Percentiles rank a stretch among this genome's conserved stretches.
Evolutionary conservation across 169 alveolate genomes (phyloP).

Genomic region (Eimeria praecox): DNA sequence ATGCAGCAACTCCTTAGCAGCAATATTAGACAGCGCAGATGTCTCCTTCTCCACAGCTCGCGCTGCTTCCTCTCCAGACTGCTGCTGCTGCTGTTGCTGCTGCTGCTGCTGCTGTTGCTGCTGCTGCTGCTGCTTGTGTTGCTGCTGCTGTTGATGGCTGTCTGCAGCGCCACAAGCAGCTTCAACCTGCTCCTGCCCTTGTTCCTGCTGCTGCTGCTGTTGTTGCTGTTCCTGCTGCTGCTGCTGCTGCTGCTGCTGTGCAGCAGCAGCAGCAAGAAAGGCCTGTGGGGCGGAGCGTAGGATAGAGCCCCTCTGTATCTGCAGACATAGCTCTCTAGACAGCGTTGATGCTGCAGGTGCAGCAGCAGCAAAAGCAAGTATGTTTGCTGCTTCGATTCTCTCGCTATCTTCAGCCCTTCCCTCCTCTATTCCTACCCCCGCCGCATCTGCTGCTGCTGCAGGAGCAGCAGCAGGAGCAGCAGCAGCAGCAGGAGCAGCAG

Average conservation of each 20-base stretch:
- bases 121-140: slow-evolving; percentile 42
- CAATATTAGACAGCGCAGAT: neutral
- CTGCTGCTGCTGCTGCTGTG: slow-evolving; percentile 9
- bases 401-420: neutral
- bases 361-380: slow-evolving; percentile 27
- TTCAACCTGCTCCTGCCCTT: slow-evolving; percentile 1
- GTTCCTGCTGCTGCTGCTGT: slow-evolving; percentile 58
- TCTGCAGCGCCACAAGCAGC: neutral
- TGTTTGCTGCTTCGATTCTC: slow-evolving; percentile 28
- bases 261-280: neutral
- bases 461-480: slow-evolving; percentile 18
- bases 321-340: neutral
- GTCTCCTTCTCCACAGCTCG: neutral
- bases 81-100: slow-evolving; percentile 26
- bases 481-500: slow-evolving; percentile 40
- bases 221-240: slow-evolving; percentile 54
- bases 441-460: slow-evolving; percentile 25
- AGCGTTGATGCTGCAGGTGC: neutral
- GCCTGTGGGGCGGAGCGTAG: slow-evolving; percentile 50
- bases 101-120: slow-evolving; percentile 43
- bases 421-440: neutral
- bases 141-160: neutral
- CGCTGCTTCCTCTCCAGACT: neutral
- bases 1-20: neutral
- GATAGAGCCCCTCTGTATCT: slow-evolving; percentile 28